Base-by-base conservation (phyloP, 805 yeast species). In the Lachancea cidri region DNA sequence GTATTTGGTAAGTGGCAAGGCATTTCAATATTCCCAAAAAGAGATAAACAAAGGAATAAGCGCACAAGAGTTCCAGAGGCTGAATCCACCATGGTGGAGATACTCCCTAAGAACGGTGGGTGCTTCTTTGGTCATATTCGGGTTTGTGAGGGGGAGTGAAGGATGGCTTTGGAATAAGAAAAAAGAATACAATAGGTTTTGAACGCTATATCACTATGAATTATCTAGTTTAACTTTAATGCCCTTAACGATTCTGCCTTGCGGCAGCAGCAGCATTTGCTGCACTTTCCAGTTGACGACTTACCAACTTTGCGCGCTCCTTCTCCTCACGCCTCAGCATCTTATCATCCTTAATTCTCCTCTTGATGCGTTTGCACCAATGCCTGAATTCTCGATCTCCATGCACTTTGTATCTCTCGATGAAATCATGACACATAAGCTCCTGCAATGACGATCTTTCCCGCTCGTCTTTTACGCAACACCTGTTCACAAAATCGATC, bases 381-480 rank as follows among this genome's bases (percentile, higher is more conserved):
- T 66, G 70, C 47, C 62, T 64, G 35, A 70, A 62, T 25, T 70
- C 66, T 29, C 61, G 65, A 15, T 55, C 55, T 22, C 60, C 64
- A 32, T 52, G 50, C 17, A 50, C 49, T 41, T 60, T 64, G 42
- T 68, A 67, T 30, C 59, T 62, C 27, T 44, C 17, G 13, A 66
- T 55, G 51, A 65, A 53, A 41, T 62, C 55, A 58, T 67, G 68
- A 43, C 55, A 20, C 42, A 84, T 65, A 18, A 93, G 64, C 34
- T 84, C 87, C 49, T 76, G 74, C 0, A 96, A 95, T 0, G 82
- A 78, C 17, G 84, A 79, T 44, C 98, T 70, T 39, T 71, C 74
- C 8, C 56, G 53, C 34, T 80, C 86, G 47, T 83, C 88, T 57
- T 83, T 86, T 33, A 76, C 70, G 54, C 88, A 69, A 54, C 97